Conservation (phyloP, 257 asterid species). For the Solanum dulcamara region DNA sequence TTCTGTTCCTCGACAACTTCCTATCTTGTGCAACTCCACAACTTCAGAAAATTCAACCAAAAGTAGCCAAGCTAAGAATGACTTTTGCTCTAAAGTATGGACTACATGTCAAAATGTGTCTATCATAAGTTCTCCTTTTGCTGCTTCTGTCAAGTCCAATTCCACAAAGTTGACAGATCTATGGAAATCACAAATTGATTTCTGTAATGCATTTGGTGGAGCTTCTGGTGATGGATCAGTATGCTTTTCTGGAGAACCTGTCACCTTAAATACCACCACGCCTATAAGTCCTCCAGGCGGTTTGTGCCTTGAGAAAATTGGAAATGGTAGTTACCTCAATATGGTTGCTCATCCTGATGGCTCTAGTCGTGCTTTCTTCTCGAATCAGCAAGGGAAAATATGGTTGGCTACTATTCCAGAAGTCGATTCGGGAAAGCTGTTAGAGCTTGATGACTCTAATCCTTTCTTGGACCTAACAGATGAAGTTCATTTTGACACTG, state of each 20-base stretch:
- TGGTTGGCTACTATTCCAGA: slow-evolving; percentile 67
- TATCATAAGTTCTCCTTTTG: slow-evolving; percentile 54
- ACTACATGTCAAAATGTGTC: slow-evolving; percentile 53
- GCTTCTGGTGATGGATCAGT: slow-evolving; percentile 32
- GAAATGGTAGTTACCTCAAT: slow-evolving; percentile 59
- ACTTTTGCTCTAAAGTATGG: slow-evolving; percentile 75
- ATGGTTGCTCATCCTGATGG: slow-evolving; percentile 89
- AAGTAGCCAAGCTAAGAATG: slow-evolving; percentile 22
- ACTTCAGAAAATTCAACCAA: slow-evolving; percentile 37
- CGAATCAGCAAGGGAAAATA: slow-evolving; percentile 74
- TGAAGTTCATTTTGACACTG: slow-evolving; percentile 62
- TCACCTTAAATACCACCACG: slow-evolving; percentile 24
- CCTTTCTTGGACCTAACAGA: slow-evolving; percentile 71
- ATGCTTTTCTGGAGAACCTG: slow-evolving; percentile 56
- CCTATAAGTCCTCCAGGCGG: slow-evolving; percentile 47
- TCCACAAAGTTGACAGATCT: slow-evolving; percentile 42
- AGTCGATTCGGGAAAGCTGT: slow-evolving; percentile 40
- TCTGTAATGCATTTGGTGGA: slow-evolving; percentile 65
- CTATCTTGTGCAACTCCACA: slow-evolving; percentile 72
- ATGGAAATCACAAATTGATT: slow-evolving; percentile 60
- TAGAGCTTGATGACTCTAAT: slow-evolving; percentile 42
- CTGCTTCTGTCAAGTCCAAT: slow-evolving; percentile 31
- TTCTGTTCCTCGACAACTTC: slow-evolving; percentile 40
- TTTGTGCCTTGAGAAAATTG: slow-evolving; percentile 77
- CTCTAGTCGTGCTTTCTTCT: slow-evolving; percentile 68